A percentile compares a stretch with the other conserved stretches of the same genome.
Evolutionary conservation across 257 asterid genomes (phyloP).

Genomic region (Plantago major): DNA sequence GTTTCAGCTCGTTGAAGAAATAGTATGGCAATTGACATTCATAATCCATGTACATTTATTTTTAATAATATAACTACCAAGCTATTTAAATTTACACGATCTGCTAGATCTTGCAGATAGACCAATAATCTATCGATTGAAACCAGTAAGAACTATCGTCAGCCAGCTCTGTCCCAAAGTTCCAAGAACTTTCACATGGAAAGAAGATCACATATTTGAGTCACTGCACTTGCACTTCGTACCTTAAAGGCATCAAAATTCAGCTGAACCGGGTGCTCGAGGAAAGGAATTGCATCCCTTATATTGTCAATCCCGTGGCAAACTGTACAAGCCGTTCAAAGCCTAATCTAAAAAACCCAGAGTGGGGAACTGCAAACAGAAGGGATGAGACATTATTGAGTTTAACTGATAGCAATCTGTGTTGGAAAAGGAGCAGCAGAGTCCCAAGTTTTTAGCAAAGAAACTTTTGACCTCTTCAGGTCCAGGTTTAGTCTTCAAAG

Average conservation of each 20-base stretch:
- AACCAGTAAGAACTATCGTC: no score
- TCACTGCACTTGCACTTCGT: no score
- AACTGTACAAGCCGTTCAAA: slow-evolving; percentile 96
- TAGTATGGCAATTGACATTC: no score
- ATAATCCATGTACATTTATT: no score
- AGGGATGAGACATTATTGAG: background rate
- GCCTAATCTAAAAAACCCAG: slow-evolving; percentile 97
- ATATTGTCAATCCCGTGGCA: slow-evolving; percentile 86
- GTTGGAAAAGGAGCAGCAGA: background rate
- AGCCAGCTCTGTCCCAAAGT: background rate
- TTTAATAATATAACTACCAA: no score
- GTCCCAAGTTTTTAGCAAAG: background rate
- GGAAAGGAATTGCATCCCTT: slow-evolving; percentile 91
- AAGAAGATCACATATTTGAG: background rate
- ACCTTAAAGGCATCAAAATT: slow-evolving; percentile 42
- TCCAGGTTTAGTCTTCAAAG: no score
- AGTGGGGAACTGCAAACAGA: slow-evolving; percentile 71
- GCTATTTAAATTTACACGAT: no score
- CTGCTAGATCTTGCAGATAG: background rate
- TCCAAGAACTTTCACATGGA: background rate
- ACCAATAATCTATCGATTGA: background rate
- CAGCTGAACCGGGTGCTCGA: slow-evolving; percentile 91
- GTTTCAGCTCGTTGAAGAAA: no score
- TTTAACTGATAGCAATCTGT: background rate
- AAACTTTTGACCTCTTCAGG: background rate